Evolutionary conservation across 305 asterid species (phyloP).

Genomic region (Solanum chacoense): DNA sequence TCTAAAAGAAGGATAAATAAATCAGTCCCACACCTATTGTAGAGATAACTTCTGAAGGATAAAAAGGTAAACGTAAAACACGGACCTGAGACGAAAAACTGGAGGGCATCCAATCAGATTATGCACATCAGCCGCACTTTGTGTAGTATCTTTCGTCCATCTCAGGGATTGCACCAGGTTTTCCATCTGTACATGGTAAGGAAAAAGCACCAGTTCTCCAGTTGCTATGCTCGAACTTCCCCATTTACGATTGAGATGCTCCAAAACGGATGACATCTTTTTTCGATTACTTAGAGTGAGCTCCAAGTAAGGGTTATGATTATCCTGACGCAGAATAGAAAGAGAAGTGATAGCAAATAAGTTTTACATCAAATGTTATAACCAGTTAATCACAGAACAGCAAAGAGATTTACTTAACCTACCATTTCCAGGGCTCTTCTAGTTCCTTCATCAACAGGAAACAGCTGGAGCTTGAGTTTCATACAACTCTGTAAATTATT

Average conservation of each 20-base stretch:
- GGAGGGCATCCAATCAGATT: slow-evolving; percentile 64
- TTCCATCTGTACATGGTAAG: slow-evolving; percentile 58
- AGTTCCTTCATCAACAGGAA: slow-evolving; percentile 82
- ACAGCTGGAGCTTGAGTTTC: slow-evolving; percentile 90
- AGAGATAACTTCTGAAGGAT: neutral
- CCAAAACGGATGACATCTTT: slow-evolving; percentile 82
- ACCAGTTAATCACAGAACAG: neutral
- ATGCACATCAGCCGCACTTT: slow-evolving; percentile 81
- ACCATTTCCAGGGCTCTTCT: slow-evolving; percentile 83
- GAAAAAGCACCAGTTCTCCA: slow-evolving; percentile 69
- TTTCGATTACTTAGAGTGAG: slow-evolving; percentile 80
- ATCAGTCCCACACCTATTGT: slow-evolving; percentile 1
- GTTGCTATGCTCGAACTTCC: slow-evolving; percentile 42
- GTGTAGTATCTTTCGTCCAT: slow-evolving; percentile 79
- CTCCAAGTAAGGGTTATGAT: slow-evolving; percentile 82
- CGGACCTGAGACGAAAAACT: slow-evolving; percentile 84
- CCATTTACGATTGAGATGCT: slow-evolving; percentile 94
- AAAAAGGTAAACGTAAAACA: neutral
- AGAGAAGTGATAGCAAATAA: neutral
- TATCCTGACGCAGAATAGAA: slow-evolving; percentile 39
- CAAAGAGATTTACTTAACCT: slow-evolving; percentile 9
- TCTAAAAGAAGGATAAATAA: slow-evolving; percentile 25
- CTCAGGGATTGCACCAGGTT: slow-evolving; percentile 55
- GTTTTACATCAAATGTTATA: neutral
- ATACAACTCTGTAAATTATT: slow-evolving; percentile 32